phyloP scores from a whole-genome alignment of 1,139 yeast species.

The Protomyces macrosporus region DNA sequence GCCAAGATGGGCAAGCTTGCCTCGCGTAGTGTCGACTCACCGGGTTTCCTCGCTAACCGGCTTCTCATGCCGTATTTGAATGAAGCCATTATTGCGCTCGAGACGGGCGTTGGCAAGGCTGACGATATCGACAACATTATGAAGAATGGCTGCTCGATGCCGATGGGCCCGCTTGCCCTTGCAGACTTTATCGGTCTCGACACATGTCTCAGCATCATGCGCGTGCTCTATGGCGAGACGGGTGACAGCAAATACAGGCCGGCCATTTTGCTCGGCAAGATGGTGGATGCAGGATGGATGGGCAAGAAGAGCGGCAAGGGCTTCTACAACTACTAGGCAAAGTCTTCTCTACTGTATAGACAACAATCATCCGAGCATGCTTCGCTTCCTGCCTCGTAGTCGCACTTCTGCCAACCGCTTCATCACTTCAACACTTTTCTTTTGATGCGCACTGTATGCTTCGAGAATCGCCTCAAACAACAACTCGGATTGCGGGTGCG shows the following conservation, averaged over 20 bases:
- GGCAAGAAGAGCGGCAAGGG: conserved; percentile 45
- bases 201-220: conserved; percentile 45
- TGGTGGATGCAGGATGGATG: conserved; percentile 46
- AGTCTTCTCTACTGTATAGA: background rate
- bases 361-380: conserved; percentile 67
- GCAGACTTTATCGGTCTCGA: conserved; percentile 47
- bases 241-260: conserved; percentile 46
- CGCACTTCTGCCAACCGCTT: conserved; percentile 75
- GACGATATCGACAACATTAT: conserved; percentile 46
- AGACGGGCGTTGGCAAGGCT: conserved; percentile 43
- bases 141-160: conserved; percentile 48
- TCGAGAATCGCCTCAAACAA: conserved; percentile 64
- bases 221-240: conserved; percentile 43
- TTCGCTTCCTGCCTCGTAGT: conserved; percentile 87
- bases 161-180: conserved; percentile 46
- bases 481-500: conserved; percentile 69
- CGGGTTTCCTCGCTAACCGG: conserved; percentile 46
- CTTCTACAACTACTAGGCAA: conserved; percentile 40
- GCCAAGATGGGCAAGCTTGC: conserved; percentile 41
- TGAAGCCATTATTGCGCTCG: conserved; percentile 44
- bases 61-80: conserved; percentile 45
- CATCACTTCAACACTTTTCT: conserved; percentile 42
- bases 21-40: conserved; percentile 42
- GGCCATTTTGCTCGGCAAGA: conserved; percentile 40
- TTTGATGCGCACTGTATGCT: conserved; percentile 52